These are phyloP conservation scores for Telfairia occidentalis DNA, from an alignment of 331 rosid genomes.

Conservation along the genomic window DNA sequence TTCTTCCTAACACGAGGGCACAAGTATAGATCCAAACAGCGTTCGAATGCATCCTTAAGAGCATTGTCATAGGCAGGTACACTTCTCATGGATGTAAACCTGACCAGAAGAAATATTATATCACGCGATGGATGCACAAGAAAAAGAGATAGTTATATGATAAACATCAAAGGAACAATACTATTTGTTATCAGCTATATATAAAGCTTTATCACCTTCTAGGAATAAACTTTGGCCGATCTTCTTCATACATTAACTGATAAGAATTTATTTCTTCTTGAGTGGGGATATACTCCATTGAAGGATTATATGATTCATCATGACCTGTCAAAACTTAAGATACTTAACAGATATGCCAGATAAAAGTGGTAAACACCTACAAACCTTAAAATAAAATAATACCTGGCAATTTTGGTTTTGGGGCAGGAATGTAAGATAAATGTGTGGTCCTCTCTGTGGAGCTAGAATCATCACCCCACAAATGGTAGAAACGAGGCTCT, in stretches of 20 bases:
- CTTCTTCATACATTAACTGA: slow-evolving; percentile 78
- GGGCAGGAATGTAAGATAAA: slow-evolving; percentile 85
- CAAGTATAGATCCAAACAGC: slow-evolving; percentile 82
- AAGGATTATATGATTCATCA: slow-evolving; percentile 90
- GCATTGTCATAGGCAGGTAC: slow-evolving; percentile 83
- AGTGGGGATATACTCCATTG: slow-evolving; percentile 77
- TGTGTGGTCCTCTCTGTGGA: slow-evolving; percentile 45
- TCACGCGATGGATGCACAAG: slow-evolving; percentile 12
- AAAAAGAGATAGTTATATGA: not conserved
- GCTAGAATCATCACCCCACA: slow-evolving; percentile 83
- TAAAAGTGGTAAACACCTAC: slow-evolving; percentile 3
- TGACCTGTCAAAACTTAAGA: slow-evolving; percentile 43
- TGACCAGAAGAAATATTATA: slow-evolving; percentile 20
- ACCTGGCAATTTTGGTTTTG: slow-evolving; percentile 87
- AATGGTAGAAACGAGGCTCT: slow-evolving; percentile 46
- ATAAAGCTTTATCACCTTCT: slow-evolving; percentile 37
- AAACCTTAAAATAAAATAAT: slow-evolving; percentile 18
- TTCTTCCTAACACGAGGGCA: slow-evolving; percentile 81
- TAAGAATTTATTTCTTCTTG: slow-evolving; percentile 82
- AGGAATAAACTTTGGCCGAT: slow-evolving; percentile 81
- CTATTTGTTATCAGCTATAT: not conserved
- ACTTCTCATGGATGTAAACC: slow-evolving; percentile 69
- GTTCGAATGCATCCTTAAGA: slow-evolving; percentile 63
- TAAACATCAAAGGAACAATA: not conserved
- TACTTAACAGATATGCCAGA: not conserved